phyloP scores from a whole-genome alignment of 345 rosid genomes.

The Aethionema arabicum region DNA sequence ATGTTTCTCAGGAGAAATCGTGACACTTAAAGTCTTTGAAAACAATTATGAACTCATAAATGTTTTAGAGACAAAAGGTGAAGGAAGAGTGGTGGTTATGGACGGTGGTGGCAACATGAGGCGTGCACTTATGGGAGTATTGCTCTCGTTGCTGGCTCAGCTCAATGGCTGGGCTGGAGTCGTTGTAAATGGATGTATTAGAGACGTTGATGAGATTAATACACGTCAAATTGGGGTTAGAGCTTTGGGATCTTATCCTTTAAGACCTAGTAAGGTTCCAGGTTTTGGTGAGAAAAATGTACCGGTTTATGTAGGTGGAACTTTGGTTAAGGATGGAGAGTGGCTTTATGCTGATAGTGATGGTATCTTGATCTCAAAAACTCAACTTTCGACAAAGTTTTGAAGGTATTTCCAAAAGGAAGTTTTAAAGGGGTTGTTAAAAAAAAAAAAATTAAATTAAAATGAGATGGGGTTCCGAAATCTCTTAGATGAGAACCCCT shows the following conservation, averaged over 20 bases:
- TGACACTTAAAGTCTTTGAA: conserved; percentile 79
- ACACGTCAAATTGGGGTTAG: conserved; percentile 71
- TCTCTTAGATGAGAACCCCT: too few species aligned
- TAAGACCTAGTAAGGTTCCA: too few species aligned
- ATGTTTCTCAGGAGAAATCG: conserved; percentile 68
- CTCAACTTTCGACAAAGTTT: too few species aligned
- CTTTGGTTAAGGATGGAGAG: conserved; percentile 63
- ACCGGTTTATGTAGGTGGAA: conserved; percentile 57
- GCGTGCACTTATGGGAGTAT: conserved; percentile 81
- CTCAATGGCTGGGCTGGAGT: conserved; percentile 86
- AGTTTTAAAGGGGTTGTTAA: too few species aligned
- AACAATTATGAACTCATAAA: conserved; percentile 75
- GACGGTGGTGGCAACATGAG: conserved; percentile 93
- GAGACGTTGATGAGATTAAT: conserved; percentile 85
- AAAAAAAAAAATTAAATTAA: too few species aligned
- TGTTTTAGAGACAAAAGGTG: conserved; percentile 73
- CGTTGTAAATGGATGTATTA: conserved; percentile 73
- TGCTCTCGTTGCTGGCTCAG: conserved; percentile 66
- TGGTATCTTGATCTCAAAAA: conserved; percentile 67
- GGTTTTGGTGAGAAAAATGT: conserved; percentile 77
- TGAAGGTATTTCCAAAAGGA: too few species aligned
- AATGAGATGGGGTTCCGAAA: too few species aligned
- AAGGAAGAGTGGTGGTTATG: conserved; percentile 73
- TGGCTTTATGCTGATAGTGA: conserved; percentile 91
- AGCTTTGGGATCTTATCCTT: conserved; percentile 78